Evolutionary conservation across 1,139 yeast genomes (phyloP).

Genomic region (Pichia sorboxylosa): DNA sequence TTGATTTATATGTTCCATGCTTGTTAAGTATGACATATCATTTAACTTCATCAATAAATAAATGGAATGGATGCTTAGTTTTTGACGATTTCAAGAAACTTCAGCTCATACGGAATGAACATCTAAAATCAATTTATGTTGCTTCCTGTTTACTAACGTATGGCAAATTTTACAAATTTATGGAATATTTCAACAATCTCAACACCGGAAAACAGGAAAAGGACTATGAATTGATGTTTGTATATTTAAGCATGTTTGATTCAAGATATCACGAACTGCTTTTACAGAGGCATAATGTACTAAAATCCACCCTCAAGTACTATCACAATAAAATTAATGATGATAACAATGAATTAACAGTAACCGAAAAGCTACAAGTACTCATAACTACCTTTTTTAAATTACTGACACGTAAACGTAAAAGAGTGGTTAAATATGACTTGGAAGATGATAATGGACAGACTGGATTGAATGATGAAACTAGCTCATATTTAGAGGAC

Average conservation of each 20-base stretch:
- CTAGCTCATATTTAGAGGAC: conserved; percentile 10
- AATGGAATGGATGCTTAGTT: background rate
- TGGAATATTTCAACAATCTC: conserved; percentile 1
- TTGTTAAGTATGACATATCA: conserved; percentile 13
- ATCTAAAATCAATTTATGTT: conserved; percentile 9
- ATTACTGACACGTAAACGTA: background rate
- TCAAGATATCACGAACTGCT: too few species aligned
- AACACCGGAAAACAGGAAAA: too few species aligned
- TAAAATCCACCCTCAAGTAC: too few species aligned
- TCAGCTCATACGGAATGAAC: conserved; percentile 4
- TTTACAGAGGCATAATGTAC: too few species aligned
- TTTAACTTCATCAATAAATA: background rate
- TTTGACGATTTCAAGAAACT: background rate
- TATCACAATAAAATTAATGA: background rate
- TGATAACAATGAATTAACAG: background rate
- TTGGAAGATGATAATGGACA: too few species aligned
- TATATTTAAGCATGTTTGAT: too few species aligned
- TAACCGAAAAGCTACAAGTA: background rate
- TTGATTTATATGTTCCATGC: conserved; percentile 12
- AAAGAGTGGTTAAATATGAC: background rate
- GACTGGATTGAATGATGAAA: background rate
- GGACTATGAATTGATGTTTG: too few species aligned
- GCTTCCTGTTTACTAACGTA: conserved; percentile 11
- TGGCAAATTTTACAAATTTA: conserved; percentile 3
- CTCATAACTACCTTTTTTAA: background rate